phyloP scores from a whole-genome alignment of 345 rosid species.

The Tarenaya hassleriana region DNA sequence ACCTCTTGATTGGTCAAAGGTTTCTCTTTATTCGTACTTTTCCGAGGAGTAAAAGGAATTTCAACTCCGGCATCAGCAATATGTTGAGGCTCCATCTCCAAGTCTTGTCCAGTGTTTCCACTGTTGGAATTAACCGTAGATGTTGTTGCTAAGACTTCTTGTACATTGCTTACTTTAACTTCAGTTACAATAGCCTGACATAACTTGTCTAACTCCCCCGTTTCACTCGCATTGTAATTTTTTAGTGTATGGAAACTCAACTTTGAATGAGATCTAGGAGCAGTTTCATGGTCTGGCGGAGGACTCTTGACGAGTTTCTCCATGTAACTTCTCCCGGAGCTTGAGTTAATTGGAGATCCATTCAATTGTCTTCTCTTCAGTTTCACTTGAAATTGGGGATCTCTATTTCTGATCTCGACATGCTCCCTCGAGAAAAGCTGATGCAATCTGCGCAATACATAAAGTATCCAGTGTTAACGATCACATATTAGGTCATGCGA shows the following conservation, averaged over 20 bases:
- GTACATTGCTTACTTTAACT: slow-evolving; percentile 14
- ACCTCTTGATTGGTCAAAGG: neutral
- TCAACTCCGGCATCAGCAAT: slow-evolving; percentile 12
- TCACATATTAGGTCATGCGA: slow-evolving; percentile 4
- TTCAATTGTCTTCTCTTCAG: slow-evolving; percentile 74
- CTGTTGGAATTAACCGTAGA: slow-evolving; percentile 10
- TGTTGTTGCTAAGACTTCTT: slow-evolving; percentile 12
- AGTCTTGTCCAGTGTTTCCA: slow-evolving; percentile 9
- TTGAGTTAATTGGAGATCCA: slow-evolving; percentile 44
- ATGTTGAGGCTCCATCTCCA: slow-evolving; percentile 13
- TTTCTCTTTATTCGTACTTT: neutral
- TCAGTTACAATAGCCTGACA: slow-evolving; percentile 9
- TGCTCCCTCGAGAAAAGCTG: slow-evolving; percentile 76
- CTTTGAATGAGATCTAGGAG: neutral
- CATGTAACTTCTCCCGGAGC: slow-evolving; percentile 69
- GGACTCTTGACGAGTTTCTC: slow-evolving; percentile 50
- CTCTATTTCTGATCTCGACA: slow-evolving; percentile 46
- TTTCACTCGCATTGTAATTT: too few relatives aligned
- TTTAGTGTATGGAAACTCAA: too few relatives aligned
- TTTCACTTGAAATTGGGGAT: slow-evolving; percentile 64
- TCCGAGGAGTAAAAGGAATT: slow-evolving; percentile 9
- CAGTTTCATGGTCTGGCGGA: slow-evolving; percentile 12
- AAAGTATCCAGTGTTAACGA: slow-evolving; percentile 26
- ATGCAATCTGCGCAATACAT: slow-evolving; percentile 59
- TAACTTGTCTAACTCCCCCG: slow-evolving; percentile 10